These are phyloP conservation scores for Dillenia suffruticosa DNA, from an alignment of 164 flowering plant species.

Conservation along the genomic window DNA sequence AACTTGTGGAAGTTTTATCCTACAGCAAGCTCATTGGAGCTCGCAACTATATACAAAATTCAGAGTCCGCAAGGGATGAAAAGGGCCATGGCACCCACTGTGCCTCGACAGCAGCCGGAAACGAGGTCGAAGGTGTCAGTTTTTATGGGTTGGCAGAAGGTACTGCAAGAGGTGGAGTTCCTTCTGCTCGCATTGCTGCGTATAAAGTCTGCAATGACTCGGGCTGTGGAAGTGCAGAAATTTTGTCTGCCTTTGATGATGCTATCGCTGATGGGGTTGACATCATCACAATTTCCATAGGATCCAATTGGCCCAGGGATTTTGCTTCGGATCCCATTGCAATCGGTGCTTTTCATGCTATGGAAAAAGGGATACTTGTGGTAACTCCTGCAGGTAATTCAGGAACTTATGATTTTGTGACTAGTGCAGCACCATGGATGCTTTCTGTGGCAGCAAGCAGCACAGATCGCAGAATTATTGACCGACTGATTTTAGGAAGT, in stretches of 20 bases:
- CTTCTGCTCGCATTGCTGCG: constrained; percentile 30
- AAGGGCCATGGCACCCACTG: constrained; percentile 39
- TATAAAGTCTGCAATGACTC: constrained; percentile 19
- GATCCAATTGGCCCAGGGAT: not conserved
- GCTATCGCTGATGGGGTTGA: constrained; percentile 43
- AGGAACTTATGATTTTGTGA: not conserved
- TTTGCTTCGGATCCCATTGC: constrained; percentile 1
- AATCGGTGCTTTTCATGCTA: constrained; percentile 36
- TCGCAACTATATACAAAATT: constrained; percentile 3
- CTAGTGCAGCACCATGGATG: constrained; percentile 28
- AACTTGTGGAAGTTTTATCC: constrained; percentile 19
- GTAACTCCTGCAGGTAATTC: constrained; percentile 20
- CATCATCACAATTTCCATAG: constrained; percentile 19
- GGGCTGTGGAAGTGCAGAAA: not conserved
- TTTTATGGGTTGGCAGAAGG: constrained; percentile 30
- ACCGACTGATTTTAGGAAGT: constrained; percentile 21
- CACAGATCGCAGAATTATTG: constrained; percentile 21
- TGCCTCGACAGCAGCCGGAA: constrained; percentile 39
- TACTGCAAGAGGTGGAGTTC: constrained; percentile 38
- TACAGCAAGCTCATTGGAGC: constrained; percentile 30
- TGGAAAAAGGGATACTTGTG: constrained; percentile 24
- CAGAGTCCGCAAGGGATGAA: constrained; percentile 13
- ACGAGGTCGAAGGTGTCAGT: constrained; percentile 13
- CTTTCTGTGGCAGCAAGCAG: constrained; percentile 28
- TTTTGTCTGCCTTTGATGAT: constrained; percentile 35